These are phyloP conservation scores for Cylindrotheca fusiformis DNA, from an alignment of 108 stramenopile genomes.

Conservation along the genomic window DNA sequence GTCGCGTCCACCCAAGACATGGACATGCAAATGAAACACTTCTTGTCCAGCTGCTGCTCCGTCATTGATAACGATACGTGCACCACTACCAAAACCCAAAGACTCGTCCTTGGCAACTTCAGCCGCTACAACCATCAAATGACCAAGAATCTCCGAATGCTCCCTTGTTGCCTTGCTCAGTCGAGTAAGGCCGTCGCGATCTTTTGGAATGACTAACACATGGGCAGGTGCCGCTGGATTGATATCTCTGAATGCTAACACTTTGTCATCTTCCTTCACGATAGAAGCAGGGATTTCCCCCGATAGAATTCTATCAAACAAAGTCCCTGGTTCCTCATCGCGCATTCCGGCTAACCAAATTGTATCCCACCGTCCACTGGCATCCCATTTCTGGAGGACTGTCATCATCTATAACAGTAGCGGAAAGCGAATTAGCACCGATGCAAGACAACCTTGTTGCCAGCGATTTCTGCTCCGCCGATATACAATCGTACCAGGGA, in stretches of 20 bases:
- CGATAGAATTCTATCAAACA: conserved; percentile 95
- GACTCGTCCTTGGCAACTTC: conserved; percentile 85
- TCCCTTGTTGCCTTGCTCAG: conserved; percentile 81
- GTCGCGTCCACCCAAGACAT: conserved; percentile 85
- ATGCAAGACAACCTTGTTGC: too few relatives aligned
- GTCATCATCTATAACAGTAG: conserved; percentile 32
- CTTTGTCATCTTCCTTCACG: conserved; percentile 92
- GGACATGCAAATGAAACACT: conserved; percentile 93
- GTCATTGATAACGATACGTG: conserved; percentile 94
- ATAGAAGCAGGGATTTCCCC: conserved; percentile 89
- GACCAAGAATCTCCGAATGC: conserved; percentile 90
- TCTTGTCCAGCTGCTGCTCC: conserved; percentile 91
- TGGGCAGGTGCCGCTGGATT: conserved; percentile 93
- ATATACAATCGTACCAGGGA: too few relatives aligned
- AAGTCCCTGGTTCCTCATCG: conserved; percentile 72
- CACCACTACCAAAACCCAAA: conserved; percentile 82
- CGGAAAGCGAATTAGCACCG: too few relatives aligned
- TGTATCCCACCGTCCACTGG: conserved; percentile 74
- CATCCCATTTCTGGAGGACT: conserved; percentile 49
- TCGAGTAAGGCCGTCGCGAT: conserved; percentile 84
- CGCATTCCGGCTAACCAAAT: conserved; percentile 78
- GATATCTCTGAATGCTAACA: conserved; percentile 96
- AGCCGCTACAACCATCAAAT: conserved; percentile 89
- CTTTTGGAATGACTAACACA: conserved; percentile 97
- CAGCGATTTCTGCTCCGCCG: too few relatives aligned